These are phyloP conservation scores for Botrytis hyacinthi DNA, from an alignment of 2,329 filamentous ascomycete genomes.

Conservation along the genomic window DNA sequence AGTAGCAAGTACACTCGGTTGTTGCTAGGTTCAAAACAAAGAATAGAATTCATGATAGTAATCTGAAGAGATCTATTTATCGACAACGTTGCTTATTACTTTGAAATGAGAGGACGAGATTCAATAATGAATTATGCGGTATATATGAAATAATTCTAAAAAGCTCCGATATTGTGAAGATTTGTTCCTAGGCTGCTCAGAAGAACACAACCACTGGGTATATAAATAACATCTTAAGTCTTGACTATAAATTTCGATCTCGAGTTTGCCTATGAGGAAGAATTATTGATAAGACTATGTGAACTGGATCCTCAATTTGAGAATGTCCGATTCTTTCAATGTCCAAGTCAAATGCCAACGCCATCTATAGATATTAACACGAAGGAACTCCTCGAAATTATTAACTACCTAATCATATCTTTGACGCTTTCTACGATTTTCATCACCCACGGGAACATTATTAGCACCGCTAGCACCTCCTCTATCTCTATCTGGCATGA, in stretches of 20 bases:
- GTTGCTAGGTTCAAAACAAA: too few species aligned
- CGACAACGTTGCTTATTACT: too few species aligned
- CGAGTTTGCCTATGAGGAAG: background rate
- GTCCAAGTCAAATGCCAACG: background rate
- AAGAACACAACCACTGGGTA: too few species aligned
- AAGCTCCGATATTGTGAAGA: too few species aligned
- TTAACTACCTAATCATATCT: constrained; percentile 6
- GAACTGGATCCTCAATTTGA: background rate
- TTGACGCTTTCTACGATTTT: constrained; percentile 13
- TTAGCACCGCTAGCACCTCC: constrained; percentile 63
- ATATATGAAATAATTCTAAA: too few species aligned
- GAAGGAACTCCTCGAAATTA: background rate
- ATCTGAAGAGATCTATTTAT: too few species aligned
- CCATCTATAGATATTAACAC: background rate
- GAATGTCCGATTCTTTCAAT: background rate
- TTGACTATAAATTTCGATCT: background rate
- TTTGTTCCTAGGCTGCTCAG: too few species aligned
- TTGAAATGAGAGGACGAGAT: too few species aligned
- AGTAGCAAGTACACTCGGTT: rapidly evolving
- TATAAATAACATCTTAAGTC: too few species aligned
- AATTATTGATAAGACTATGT: background rate
- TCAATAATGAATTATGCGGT: too few species aligned
- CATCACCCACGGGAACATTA: constrained; percentile 64
- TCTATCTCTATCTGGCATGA: constrained; percentile 60
- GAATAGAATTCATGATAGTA: too few species aligned